Conservation (phyloP, 2,329 filamentous ascomycete genomes). For the Magnaporthiopsis rhizophila region DNA sequence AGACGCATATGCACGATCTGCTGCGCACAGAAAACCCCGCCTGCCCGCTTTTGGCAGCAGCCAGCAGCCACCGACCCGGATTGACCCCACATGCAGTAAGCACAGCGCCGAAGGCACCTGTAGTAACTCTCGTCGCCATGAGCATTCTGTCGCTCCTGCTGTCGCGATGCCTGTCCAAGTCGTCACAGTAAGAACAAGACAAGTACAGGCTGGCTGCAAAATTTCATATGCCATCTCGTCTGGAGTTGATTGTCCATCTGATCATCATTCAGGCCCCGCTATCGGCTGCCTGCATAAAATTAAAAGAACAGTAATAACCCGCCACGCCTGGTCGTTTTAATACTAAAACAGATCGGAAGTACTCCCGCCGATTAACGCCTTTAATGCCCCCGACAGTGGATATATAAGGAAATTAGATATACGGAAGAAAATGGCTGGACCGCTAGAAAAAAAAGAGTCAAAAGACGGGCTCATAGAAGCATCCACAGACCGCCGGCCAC, state of each 20-base stretch:
- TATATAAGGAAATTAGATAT: conserved; percentile 1
- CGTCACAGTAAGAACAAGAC: neutral
- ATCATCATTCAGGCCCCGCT: neutral
- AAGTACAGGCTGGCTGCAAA: neutral
- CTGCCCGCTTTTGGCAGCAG: neutral
- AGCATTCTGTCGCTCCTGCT: neutral
- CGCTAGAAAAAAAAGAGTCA: neutral
- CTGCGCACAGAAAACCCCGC: neutral
- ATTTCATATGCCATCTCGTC: neutral
- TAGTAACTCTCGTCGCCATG: neutral
- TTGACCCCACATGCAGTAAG: neutral
- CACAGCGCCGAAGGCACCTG: neutral
- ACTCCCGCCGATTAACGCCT: conserved; percentile 3
- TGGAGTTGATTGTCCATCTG: too few relatives aligned
- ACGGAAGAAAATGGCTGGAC: neutral
- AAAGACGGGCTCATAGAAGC: conserved; percentile 17
- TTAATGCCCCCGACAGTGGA: neutral
- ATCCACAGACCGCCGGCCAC: conserved; percentile 30
- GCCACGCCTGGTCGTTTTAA: neutral
- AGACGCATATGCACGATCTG: neutral
- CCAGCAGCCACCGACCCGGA: too few relatives aligned
- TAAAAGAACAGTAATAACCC: neutral
- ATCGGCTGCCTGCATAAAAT: neutral
- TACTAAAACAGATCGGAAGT: neutral
- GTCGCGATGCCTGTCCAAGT: neutral